Evolutionary conservation across 1,139 yeast species (phyloP), one percentile per base, ranked within the genome.

Genomic region (Pichia sp.): DNA sequence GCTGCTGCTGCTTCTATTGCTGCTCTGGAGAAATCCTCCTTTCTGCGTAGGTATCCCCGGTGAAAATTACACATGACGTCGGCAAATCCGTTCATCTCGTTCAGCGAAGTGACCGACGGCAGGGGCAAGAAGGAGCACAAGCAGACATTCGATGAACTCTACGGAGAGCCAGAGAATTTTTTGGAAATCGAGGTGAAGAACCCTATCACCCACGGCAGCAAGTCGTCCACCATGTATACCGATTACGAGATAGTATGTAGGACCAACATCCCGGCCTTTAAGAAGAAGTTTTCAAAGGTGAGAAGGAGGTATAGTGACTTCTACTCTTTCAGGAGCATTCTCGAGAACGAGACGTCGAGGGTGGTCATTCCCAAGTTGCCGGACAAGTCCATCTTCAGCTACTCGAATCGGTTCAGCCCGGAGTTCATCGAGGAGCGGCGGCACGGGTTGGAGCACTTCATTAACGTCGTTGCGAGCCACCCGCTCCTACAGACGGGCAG

Each of bases 131-230:
- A 55, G 62, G 64, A 63, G 38, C 61, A 75, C 67, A 65, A 75
- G 59, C 95, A 87, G 68, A 79, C 90, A 8, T 85, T 84, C 69
- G 88, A 82, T 61, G 96, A 90, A 65, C 79, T 88, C 48, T 93
- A 93, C 65, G 96, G 95, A 0, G 96, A 88, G 62, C 98, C 98
- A 0, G 99, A 93, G 70, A 90, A 90, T 71, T 90, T 90, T 66
- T 77, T 93, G 48, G 99, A 93, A 70, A 85, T 95, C 44, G 98
- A 92, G 70, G 96, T 85, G 54, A 74, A 80, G 51, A 85, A 85
- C 67, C 96, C 96, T 7, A 81, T 82, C 60, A 90, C 97, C 0
- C 95, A 87, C 64, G 89, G 89, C 46, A 70, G 68, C 57, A 71
- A 82, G 47, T 80, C 82, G 47, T 80, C 84, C 77, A 52, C 54